Base-by-base conservation (phyloP, 2,329 filamentous ascomycete species). In the Juglanconis oblonga region DNA sequence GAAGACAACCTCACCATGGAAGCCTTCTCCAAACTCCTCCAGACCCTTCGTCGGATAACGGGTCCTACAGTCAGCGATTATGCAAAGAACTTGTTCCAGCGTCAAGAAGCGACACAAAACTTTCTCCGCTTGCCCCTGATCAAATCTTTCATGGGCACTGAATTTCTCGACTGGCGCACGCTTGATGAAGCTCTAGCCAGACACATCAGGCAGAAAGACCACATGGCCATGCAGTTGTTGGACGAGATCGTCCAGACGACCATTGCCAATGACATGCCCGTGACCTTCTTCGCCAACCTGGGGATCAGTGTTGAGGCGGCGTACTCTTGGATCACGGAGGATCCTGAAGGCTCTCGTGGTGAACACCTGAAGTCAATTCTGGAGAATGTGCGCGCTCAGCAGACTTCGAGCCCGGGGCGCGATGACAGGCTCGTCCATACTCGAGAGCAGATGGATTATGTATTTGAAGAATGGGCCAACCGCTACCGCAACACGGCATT, bases 381-480 rank as follows among this genome's bases (percentile, higher is more conserved):
- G 17, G 65, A 78, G 45, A 73, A 75, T 47, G 75, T 79, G 1
- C 66, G 79, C 5, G 66, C 74, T 3, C 74, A 76, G 42, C 71
- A 75, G 7, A 64, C 71, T 63, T 71, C 78, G 54, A 79, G 81
- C 65, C 73, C 81, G 57, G 73, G 81, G 55, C 76, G 80, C 35
- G 85, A 82, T 29, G 84, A 88, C 59, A 81, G 85, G 53, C 75
- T 79, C 14, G 73, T 77, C 44, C 80, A 84, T 36, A 87, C 87
- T 66, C 86, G 87, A 64, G 91, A 96, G 63, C 92, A 97, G 72
- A 86, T 96, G 75, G 92, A 96, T 67, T 98, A 99, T 71, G 83
- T 97, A 24, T 97, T 99, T 69, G 92, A 94, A 48, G 95, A 99
- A 76, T 99, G 95, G 95, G 85, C 94, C 33, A 87, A 89, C 62